A percentile compares a stretch with the other conserved stretches of the same genome.
Evolutionary conservation across 306 rosid species (phyloP).

Genomic region (Astragalus membranaceus): DNA sequence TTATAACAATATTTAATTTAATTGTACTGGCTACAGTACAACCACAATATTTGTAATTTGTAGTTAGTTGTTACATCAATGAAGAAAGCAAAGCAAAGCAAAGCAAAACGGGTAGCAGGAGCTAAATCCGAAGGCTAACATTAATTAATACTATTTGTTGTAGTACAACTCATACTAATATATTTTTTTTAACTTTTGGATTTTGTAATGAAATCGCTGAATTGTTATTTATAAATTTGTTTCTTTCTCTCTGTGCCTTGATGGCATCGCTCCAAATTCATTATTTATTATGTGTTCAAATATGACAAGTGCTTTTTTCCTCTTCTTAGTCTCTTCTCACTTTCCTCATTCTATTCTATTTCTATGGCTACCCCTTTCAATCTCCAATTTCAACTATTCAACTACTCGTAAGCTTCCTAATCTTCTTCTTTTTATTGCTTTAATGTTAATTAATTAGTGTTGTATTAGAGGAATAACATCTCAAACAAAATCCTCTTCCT

Average conservation of each 20-base stretch:
- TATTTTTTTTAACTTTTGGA: not conserved
- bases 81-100: not conserved
- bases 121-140: constrained; percentile 8
- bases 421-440: not conserved
- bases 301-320: not conserved
- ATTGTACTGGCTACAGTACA: too few species aligned
- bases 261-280: constrained; percentile 30
- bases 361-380: constrained; percentile 38
- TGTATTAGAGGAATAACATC: too few species aligned
- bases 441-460: not conserved
- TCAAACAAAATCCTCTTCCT: too few species aligned
- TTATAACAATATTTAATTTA: too few species aligned
- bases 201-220: not conserved
- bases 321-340: not conserved
- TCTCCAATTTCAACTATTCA: constrained; percentile 33
- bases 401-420: constrained; percentile 38
- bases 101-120: not conserved
- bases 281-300: constrained; percentile 6
- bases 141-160: too few species aligned
- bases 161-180: too few species aligned
- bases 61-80: not conserved
- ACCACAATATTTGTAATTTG: too few species aligned
- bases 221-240: not conserved
- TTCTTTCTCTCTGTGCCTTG: constrained; percentile 29
- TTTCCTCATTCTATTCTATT: constrained; percentile 29